Percentiles rank a stretch among this genome's conserved stretches.
Evolutionary conservation across 805 yeast genomes (phyloP).

Genomic region (Candida parachauliodes): DNA sequence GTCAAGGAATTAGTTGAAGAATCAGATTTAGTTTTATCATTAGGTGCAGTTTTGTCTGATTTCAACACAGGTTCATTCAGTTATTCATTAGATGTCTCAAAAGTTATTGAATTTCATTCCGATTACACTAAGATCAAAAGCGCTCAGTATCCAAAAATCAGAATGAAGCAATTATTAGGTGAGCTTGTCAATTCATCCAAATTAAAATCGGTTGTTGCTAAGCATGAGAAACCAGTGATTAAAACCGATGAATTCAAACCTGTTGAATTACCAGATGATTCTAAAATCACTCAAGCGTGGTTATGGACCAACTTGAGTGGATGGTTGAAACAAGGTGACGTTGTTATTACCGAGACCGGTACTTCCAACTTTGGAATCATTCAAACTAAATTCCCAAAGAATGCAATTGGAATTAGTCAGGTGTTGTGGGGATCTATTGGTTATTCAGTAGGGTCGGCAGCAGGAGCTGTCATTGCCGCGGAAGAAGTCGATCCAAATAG

Average conservation of each 20-base stretch:
- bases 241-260: constrained; percentile 14
- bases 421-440: constrained; percentile 37
- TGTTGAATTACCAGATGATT: constrained; percentile 8
- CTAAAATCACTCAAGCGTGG: constrained; percentile 24
- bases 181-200: constrained; percentile 18
- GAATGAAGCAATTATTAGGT: constrained; percentile 28
- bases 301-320: constrained; percentile 26
- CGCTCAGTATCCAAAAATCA: constrained; percentile 16
- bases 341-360: constrained; percentile 33
- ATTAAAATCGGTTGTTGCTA: constrained; percentile 14
- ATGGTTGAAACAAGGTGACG: constrained; percentile 29
- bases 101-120: constrained; percentile 35
- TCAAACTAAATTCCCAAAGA: constrained; percentile 27
- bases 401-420: constrained; percentile 30
- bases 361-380: constrained; percentile 34
- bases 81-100: constrained; percentile 19
- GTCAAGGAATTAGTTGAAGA: constrained; percentile 22
- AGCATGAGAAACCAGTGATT: constrained; percentile 10
- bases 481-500: constrained; percentile 27
- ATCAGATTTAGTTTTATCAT: constrained; percentile 64
- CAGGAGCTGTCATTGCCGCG: constrained; percentile 34
- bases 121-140: constrained; percentile 37
- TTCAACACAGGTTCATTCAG: constrained; percentile 23
- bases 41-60: constrained; percentile 58
- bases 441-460: constrained; percentile 31